Evolutionary conservation across 202 grass and related monocot species (phyloP).

Genomic region (Carex sylvatica): DNA sequence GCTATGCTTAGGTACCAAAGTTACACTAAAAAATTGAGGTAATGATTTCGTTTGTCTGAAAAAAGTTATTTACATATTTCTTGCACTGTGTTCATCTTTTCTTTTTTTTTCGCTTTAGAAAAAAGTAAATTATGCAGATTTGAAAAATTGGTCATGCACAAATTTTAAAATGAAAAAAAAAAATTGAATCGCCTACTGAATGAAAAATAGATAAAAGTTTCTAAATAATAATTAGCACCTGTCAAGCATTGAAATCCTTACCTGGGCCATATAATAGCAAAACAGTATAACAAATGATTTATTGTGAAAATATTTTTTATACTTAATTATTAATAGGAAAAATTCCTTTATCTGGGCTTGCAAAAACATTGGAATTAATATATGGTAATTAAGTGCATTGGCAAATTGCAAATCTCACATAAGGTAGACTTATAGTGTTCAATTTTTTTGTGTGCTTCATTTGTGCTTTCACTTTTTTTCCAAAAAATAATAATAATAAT

Average conservation of each 20-base stretch:
- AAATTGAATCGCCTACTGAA: too few relatives aligned
- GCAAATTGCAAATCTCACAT: not conserved
- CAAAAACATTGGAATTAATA: not conserved
- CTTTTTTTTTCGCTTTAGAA: too few relatives aligned
- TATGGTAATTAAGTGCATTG: not conserved
- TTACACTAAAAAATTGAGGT: not conserved
- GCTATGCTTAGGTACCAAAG: not conserved
- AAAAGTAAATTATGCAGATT: too few relatives aligned
- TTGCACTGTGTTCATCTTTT: too few relatives aligned
- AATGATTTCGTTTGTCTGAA: too few relatives aligned
- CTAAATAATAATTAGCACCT: too few relatives aligned
- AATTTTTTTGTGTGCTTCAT: not conserved
- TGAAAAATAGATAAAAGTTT: too few relatives aligned
- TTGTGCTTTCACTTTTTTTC: not conserved
- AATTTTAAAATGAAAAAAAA: too few relatives aligned
- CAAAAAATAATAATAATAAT: not conserved
- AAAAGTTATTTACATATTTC: too few relatives aligned
- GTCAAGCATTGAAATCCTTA: not conserved
- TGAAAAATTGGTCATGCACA: too few relatives aligned
- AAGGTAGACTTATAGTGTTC: not conserved
- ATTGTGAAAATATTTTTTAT: not conserved
- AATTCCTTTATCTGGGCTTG: not conserved
- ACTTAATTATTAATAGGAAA: not conserved
- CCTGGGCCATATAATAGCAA: not conserved
- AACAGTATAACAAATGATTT: not conserved